Percentiles rank a stretch among this genome's conserved stretches.
phyloP scores from a whole-genome alignment of 257 asterid genomes.

The Rehmannia glutinosa region DNA sequence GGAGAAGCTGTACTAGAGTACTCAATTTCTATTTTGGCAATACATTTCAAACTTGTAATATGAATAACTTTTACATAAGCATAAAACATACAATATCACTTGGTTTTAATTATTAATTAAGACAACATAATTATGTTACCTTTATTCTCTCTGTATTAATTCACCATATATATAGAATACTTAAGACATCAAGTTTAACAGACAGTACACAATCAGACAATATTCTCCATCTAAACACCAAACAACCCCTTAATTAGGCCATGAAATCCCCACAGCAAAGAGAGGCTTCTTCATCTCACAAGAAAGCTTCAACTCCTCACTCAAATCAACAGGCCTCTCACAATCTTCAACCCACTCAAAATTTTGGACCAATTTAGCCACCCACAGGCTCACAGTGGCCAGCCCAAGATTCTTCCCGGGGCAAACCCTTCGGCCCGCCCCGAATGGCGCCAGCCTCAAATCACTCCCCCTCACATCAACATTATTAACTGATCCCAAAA shows the following conservation, averaged over 20 bases:
- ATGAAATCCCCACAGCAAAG: conserved; percentile 29
- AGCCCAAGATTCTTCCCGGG: conserved; percentile 54
- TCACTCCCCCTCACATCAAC: conserved; percentile 49
- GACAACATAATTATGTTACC: not conserved
- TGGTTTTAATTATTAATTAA: not conserved
- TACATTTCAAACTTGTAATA: too few relatives aligned
- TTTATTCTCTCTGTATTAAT: not conserved
- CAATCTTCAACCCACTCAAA: conserved; percentile 30
- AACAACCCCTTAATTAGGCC: conserved; percentile 4
- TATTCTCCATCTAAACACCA: not conserved
- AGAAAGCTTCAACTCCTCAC: conserved; percentile 57
- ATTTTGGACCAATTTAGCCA: conserved; percentile 42
- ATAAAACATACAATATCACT: not conserved
- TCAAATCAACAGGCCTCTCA: conserved; percentile 28
- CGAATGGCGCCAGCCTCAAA: conserved; percentile 51
- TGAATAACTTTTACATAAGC: not conserved
- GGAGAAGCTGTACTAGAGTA: too few relatives aligned
- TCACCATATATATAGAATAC: not conserved
- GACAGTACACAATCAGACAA: too few relatives aligned
- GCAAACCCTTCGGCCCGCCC: conserved; percentile 58
- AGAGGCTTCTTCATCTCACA: conserved; percentile 60
- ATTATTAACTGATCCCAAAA: conserved; percentile 15
- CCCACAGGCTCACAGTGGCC: conserved; percentile 46
- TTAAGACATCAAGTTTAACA: not conserved
- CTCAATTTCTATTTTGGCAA: too few relatives aligned